Conservation (phyloP, 441 rosid species). For the Bruguiera hainesii region DNA sequence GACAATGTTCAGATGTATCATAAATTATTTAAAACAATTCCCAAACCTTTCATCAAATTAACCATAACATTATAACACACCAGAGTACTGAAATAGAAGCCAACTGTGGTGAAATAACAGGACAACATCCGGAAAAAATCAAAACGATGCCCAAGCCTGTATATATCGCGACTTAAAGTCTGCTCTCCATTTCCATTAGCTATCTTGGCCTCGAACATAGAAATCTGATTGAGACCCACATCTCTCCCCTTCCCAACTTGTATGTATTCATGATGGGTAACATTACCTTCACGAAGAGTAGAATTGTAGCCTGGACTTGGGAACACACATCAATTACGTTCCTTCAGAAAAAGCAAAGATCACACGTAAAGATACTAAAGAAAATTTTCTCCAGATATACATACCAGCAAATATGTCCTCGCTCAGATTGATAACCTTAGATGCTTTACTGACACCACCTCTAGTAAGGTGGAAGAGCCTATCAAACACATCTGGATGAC, state of each 20-base stretch:
- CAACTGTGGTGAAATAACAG: conserved; percentile 95
- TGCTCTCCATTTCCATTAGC: conserved; percentile 99
- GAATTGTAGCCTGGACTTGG: conserved; percentile 81
- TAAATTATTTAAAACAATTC: not conserved
- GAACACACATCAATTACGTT: conserved; percentile 22
- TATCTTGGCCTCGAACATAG: conserved; percentile 99
- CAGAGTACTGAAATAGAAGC: conserved; percentile 97
- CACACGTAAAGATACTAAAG: not conserved
- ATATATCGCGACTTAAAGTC: conserved; percentile 92
- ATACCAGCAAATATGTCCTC: conserved; percentile 99
- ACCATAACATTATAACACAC: conserved; percentile 32
- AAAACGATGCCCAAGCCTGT: conserved; percentile 97
- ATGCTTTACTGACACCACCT: conserved; percentile 99
- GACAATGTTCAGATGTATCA: conserved; percentile 9
- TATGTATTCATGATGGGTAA: conserved; percentile 99
- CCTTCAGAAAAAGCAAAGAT: conserved; percentile 9
- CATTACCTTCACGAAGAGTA: conserved; percentile 98
- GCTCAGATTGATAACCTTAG: conserved; percentile 93
- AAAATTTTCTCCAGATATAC: conserved; percentile 7
- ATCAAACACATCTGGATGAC: conserved; percentile 99
- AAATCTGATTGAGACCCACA: conserved; percentile 98
- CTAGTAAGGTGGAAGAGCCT: conserved; percentile 96
- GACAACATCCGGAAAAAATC: conserved; percentile 99
- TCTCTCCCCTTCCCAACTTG: conserved; percentile 99
- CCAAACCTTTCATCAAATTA: conserved; percentile 5